Evolutionary conservation across 306 rosid genomes (phyloP), one percentile per base, ranked within the genome.

Genomic region (Glycine tomentella): DNA sequence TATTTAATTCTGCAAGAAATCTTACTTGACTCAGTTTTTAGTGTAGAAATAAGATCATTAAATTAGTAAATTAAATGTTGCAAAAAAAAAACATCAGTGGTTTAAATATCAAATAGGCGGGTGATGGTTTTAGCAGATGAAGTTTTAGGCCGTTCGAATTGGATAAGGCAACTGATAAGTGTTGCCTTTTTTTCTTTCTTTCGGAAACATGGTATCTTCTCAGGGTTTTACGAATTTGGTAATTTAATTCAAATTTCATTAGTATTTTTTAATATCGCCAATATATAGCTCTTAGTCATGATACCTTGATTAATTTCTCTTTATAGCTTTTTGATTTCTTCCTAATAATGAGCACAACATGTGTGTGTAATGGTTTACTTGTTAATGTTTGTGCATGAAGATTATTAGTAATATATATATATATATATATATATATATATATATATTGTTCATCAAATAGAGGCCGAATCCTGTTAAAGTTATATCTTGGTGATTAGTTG

Each of bases 341-440:
- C 25, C 25, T 20, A 20, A 20, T 20, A 0, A 20, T 20, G 25
- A 20, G 25, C 25, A 20, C 25, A 20, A 20, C 1, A 36, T 48
- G 14, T 73, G 59, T 12, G 17, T 52, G 69, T 20, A 58, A 40
- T 44, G 33, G 49, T 74, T 74, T 55, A 45, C 50, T 33, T 44
- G 66, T 9, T 44, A 4, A 20, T 36, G 25, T 5, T 57, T 15
- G 50, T 42, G 36, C 42, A 15, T 36, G 44, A 31, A 61, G 57
- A 64, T 48, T 57, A 75, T 7, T 79, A 72, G 7, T 20, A 25
- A n/a, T 74, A 20, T 20, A 20, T 20, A 20, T n/a, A n/a, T n/a
- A n/a, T n/a, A n/a, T n/a, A n/a, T n/a, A n/a, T n/a, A n/a, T n/a
- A n/a, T n/a, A n/a, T n/a, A n/a, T n/a, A 25, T 25, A 25, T 25